Evolutionary conservation across 305 asterid species (phyloP), one percentile per base, ranked within the genome.

Genomic region (Solanum hybrid): DNA sequence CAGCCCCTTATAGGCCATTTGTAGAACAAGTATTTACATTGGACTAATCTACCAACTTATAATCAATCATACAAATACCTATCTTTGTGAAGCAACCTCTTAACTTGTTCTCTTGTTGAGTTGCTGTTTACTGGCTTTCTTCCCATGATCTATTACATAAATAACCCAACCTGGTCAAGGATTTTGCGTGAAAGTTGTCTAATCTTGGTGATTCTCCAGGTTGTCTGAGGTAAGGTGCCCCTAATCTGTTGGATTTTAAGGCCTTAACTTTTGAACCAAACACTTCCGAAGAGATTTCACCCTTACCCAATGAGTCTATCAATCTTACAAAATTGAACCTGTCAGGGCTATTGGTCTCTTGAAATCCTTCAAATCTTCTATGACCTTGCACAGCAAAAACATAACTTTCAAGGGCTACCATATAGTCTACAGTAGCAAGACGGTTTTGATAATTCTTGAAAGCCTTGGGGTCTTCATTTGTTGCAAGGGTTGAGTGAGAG

Each of bases 371-470:
- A 71, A 95, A 96, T 57, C 69, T 20, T 57, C 24, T 18, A 57
- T 18, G 69, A 57, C n/a, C 71, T 61, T 61, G 71, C 71, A 0
- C 71, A 61, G 9, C 71, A 39, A 97, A 96, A 29, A 95, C 96
- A 69, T 94, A 95, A 35, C 99, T 97, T 82, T 94, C 96, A 75
- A 96, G 91, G 22, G 99, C 96, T 33, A 95, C 83, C 51, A 94
- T 93, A 78, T 97, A 95, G 88, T 97, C 99, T 4, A 97, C 76
- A 12, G 99, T 97, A 26, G 99, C 99, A 10, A 97, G 96, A 1
- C 73, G 11, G 12, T 61, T 61, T 61, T 61, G 26, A 61, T 61
- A 20, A 8, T 61, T 20, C 71, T 61, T 61, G 71, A 61, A 61
- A 20, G 26, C 26, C 71, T 61, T 20, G 26, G 26, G 71, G 26